phyloP scores from a whole-genome alignment of 805 yeast genomes.

The Hanseniaspora singularis region DNA sequence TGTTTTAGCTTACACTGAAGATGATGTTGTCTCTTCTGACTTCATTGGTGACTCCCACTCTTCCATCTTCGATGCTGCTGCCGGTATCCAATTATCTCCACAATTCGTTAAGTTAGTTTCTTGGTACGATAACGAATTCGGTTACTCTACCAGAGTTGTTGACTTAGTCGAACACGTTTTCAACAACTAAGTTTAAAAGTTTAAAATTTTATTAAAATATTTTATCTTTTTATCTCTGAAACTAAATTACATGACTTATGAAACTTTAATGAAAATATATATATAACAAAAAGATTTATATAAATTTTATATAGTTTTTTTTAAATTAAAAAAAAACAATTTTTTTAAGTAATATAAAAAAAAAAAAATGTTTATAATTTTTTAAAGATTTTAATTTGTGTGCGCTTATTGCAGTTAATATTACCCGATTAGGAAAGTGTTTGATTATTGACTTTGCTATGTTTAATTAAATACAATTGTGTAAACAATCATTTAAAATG shows the following conservation, averaged over 20 bases:
- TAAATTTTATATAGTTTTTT: conserved; percentile 1
- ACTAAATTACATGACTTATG: conserved; percentile 8
- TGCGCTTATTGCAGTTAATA: too few relatives aligned
- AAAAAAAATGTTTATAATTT: not conserved
- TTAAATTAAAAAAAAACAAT: not conserved
- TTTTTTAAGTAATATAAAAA: not conserved
- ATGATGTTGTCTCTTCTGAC: conserved; percentile 58
- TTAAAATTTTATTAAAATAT: not conserved
- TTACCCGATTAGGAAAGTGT: too few relatives aligned
- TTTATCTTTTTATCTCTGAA: not conserved
- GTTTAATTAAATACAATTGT: too few relatives aligned
- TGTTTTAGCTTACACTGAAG: conserved; percentile 57
- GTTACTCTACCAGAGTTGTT: conserved; percentile 66
- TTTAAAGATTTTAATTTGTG: too few relatives aligned
- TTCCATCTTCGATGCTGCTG: conserved; percentile 56
- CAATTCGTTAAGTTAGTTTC: conserved; percentile 58
- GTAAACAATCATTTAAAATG: too few relatives aligned
- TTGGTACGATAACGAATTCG: conserved; percentile 68
- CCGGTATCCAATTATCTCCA: conserved; percentile 60
- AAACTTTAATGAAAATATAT: conserved; percentile 12
- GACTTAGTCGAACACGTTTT: conserved; percentile 59
- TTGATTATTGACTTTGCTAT: too few relatives aligned
- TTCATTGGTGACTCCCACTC: conserved; percentile 53
- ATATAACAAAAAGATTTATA: not conserved
- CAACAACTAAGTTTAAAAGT: conserved; percentile 18